Evolutionary conservation across 2,329 filamentous ascomycete genomes (phyloP), one percentile per base, ranked within the genome.

Genomic region (Hypoxylon sp.): DNA sequence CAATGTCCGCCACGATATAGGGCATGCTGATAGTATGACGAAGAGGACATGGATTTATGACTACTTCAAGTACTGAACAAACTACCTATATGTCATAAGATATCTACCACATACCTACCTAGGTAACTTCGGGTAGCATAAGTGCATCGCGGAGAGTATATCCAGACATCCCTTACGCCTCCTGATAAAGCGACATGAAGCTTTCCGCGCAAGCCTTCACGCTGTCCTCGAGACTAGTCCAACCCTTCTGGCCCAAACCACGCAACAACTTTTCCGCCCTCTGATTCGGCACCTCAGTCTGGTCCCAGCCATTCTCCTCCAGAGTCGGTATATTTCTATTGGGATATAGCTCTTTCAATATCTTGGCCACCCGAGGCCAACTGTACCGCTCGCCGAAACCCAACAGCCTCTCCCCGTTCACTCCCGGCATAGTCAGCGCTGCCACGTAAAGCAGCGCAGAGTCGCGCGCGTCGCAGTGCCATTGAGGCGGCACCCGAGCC

Each of bases 181-280:
- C 12, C n/a, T 25, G 12, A 47, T 35, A 35, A 11, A 9, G 11
- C 12, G 42, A 3, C 21, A 41, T 29, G 23, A 55, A 55, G 21
- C 47, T 37, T 17, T 51, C 37, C 4, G 59, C 58, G 12, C 62
- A 66, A 32, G 64, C 64, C 43, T 53, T 57, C 7, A 69, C 56
- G 19, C 63, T 69, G n/a, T 69, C 57, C 56, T 68, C 62, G 17
- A 69, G 53, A 3, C 34, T 60, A n/a, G 64, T 67, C 69, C 69
- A 70, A 3, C 57, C 47, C 11, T 51, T 30, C 35, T 64, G 61
- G 0, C 64, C 66, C n/a, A 69, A 15, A 5, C 62, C 52, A 6
- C 51, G 51, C 32, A 71, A 34, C 30, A 71, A 37, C 19, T 64
- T 50, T 23, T 59, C 60, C 2, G 60, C 60, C 25, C 63, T 61